Percentiles rank a stretch among this genome's conserved stretches.
Conservation (phyloP, 2,329 filamentous ascomycete species). For the Colletotrichum tanaceti region DNA sequence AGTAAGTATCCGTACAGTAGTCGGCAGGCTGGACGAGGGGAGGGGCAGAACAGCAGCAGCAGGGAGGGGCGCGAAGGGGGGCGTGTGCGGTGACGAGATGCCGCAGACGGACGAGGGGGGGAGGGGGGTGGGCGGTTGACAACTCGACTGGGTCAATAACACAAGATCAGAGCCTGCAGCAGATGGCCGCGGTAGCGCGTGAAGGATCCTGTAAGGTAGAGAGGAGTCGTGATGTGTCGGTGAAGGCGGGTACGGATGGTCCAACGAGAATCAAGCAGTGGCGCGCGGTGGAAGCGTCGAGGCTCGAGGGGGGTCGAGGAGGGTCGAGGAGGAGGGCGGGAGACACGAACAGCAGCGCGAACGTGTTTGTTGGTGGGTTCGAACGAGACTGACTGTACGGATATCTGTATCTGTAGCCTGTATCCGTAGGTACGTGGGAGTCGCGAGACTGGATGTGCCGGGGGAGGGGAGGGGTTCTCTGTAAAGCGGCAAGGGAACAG, state of each 20-base stretch:
- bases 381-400: too few relatives aligned
- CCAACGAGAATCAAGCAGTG: constrained; percentile 39
- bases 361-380: constrained; percentile 31
- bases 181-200: constrained; percentile 36
- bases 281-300: constrained; percentile 39
- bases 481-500: constrained; percentile 44
- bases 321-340: constrained; percentile 18
- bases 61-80: constrained; percentile 30
- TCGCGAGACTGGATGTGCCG: constrained; percentile 21
- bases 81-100: constrained; percentile 36
- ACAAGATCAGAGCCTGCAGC: constrained; percentile 19
- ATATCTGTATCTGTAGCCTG: too few relatives aligned
- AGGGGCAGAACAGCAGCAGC: constrained; percentile 23
- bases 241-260: constrained; percentile 32
- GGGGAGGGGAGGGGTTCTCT: background rate
- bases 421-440: too few relatives aligned
- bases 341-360: constrained; percentile 33
- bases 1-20: background rate
- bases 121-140: constrained; percentile 14
- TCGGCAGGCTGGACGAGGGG: constrained; percentile 30
- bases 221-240: constrained; percentile 38
- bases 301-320: too few relatives aligned
- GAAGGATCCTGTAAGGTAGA: constrained; percentile 38
- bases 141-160: background rate
- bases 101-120: constrained; percentile 7